Evolutionary conservation across 208 protist genomes (phyloP), one percentile per base, ranked within the genome.

Genomic region (Leishmania gerbilli): DNA sequence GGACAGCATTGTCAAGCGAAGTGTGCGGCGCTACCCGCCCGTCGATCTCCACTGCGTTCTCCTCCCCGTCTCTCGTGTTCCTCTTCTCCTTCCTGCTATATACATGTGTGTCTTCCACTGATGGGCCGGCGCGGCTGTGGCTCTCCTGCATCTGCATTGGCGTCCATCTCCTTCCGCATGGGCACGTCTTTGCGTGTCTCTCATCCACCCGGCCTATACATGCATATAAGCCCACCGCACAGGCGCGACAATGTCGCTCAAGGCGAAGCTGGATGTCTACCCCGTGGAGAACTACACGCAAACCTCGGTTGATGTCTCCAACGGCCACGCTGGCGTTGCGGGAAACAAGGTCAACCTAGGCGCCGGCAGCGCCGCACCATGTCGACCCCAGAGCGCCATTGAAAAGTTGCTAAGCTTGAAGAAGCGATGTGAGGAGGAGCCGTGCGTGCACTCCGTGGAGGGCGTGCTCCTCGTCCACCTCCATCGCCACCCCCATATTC

Each of bases 401-500:
- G 92, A 97, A 76, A 97, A 97, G 78, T 78, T 98, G 42, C 81
- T 92, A 42, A 92, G 89, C 55, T 91, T 98, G 56, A 94, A 96
- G 84, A 83, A 83, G 3, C 94, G 89, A 6, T 98, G 94, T 84
- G 87, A 90, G 71, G 93, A 98, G 68, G 90, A 93, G 69, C 89
- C 95, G 74, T 87, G 85, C 34, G 88, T 98, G 62, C 90, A 89
- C 58, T 97, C 95, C 2, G 97, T 98, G 5, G 97, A 98, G 79
- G 96, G 89, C 3, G 92, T 99, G 13, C 90, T 98, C 4, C 83
- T 99, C 34, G 95, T 97, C 7, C 96, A 98, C 80, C 84, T 95
- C n/a, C 96, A 98, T 81, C 88, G 93, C 47, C 97, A 99, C 81
- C 96, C 97, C 9, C 96, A 98, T 86, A 83, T 99, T 19, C 68